Evolutionary conservation across 257 asterid species (phyloP).

Genomic region (Galeopsis tetrahit): DNA sequence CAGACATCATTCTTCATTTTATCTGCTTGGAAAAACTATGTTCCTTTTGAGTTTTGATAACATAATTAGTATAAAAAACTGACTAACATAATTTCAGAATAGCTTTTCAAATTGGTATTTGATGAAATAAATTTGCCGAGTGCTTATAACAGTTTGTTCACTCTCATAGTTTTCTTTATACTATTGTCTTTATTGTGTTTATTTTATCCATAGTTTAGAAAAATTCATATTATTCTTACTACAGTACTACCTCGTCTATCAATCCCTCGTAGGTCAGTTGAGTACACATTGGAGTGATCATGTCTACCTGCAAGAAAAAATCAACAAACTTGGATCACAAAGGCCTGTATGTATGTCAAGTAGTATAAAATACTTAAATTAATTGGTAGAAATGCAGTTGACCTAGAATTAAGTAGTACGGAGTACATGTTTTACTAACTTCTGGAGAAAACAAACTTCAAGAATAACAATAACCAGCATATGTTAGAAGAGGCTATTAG

Average conservation of each 20-base stretch:
- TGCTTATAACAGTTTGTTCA: too few relatives aligned
- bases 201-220: too few relatives aligned
- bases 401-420: constrained; percentile 13
- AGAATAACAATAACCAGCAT: constrained; percentile 5
- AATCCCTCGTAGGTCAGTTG: constrained; percentile 95
- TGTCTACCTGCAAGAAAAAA: constrained; percentile 80
- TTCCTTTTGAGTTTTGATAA: constrained; percentile 11
- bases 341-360: neutral
- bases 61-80: constrained; percentile 16
- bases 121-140: neutral
- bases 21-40: constrained; percentile 18
- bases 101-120: constrained; percentile 26
- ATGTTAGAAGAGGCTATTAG: neutral
- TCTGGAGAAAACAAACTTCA: constrained; percentile 23
- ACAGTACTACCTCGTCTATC: constrained; percentile 78
- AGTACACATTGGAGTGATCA: constrained; percentile 98
- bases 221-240: neutral
- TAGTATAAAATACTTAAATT: constrained; percentile 17
- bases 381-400: constrained; percentile 20
- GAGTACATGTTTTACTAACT: constrained; percentile 8
- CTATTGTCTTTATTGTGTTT: too few relatives aligned
- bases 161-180: neutral
- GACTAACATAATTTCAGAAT: constrained; percentile 5
- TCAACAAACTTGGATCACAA: constrained; percentile 28
- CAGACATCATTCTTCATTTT: constrained; percentile 11